Evolutionary conservation across 257 asterid species (phyloP), one percentile per base, ranked within the genome.

Genomic region (Capsicum rhomboideum): DNA sequence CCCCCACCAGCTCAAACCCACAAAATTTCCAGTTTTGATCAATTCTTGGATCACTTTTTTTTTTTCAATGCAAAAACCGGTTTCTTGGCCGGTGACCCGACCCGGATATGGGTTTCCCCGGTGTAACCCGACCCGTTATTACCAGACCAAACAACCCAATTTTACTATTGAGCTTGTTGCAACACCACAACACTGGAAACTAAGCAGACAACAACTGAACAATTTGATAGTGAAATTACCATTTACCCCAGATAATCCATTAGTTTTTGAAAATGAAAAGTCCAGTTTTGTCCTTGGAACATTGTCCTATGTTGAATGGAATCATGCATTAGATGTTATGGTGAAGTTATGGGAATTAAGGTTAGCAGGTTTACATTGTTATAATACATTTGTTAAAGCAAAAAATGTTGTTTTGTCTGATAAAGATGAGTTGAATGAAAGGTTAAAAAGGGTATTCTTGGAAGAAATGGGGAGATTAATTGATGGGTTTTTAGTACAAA

Each of bases 271-370:
- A 2, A 34, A 34, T 31, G 81, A 72, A 4, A 40, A 69, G 23
- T 58, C 61, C 1, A 86, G 84, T 44, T n/a, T 1, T 13, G 11
- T 88, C 3, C 53, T 80, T 7, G 96, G 88, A 11, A 21, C 29
- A 4, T 87, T 96, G 3, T 79, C 4, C 75, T 96, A 91, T 49
- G 89, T 87, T 89, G 97, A 93, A 92, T 96, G 98, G 98, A 87
- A 80, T 16, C 92, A 93, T 85, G 90, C 97, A 20, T 88, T 90
- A 13, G 94, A 87, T 21, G 92, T 93, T 0, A 71, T 92, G 69
- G 97, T 87, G 82, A 88, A 87, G 68, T 82, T 94, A 50, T 96
- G 99, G 99, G 89, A 88, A 44, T 28, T 86, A 83, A 90, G 88
- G 82, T 80, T 94, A 23, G 34, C 56, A 1, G 87, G 85, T 6